These are phyloP conservation scores for Marasmius tenuissimus DNA, from an alignment of 1,284 basidiomycete genomes.

Conservation along the genomic window DNA sequence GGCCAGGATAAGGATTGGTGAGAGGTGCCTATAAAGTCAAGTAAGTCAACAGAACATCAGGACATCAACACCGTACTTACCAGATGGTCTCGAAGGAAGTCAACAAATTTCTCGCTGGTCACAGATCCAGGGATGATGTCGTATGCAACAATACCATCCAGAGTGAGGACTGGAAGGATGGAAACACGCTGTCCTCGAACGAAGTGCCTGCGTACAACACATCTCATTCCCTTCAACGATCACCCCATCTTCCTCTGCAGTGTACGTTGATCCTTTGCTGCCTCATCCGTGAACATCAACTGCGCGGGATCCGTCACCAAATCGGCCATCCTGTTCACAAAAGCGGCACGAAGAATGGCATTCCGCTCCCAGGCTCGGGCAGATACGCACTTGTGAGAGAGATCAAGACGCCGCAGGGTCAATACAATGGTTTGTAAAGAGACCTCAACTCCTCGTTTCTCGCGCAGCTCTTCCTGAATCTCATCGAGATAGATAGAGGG, in stretches of 20 bases:
- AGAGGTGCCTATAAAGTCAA: slow-evolving; percentile 2
- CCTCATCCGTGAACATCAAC: slow-evolving; percentile 22
- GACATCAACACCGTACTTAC: slow-evolving; percentile 11
- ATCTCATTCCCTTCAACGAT: slow-evolving; percentile 19
- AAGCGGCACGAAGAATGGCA: slow-evolving; percentile 17
- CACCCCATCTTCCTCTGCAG: slow-evolving; percentile 16
- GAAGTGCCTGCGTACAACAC: slow-evolving; percentile 20
- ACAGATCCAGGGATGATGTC: slow-evolving; percentile 26
- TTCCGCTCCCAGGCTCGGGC: slow-evolving; percentile 19
- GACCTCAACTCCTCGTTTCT: slow-evolving; percentile 9
- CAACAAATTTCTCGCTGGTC: slow-evolving; percentile 17
- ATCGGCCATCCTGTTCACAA: slow-evolving; percentile 18
- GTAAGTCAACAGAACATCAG: neutral
- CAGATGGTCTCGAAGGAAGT: slow-evolving; percentile 20
- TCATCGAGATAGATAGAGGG: slow-evolving; percentile 18
- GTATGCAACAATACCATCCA: slow-evolving; percentile 27
- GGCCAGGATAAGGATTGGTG: slow-evolving; percentile 13
- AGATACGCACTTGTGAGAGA: slow-evolving; percentile 21
- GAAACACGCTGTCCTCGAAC: slow-evolving; percentile 28
- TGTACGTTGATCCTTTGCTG: slow-evolving; percentile 16
- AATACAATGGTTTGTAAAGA: slow-evolving; percentile 17
- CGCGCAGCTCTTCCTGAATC: slow-evolving; percentile 15
- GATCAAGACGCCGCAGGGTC: slow-evolving; percentile 14
- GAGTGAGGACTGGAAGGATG: slow-evolving; percentile 27
- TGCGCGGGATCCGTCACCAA: slow-evolving; percentile 14